Percentiles rank a stretch among this genome's conserved stretches.
Conservation (phyloP, 768 basidiomycete species). For the Chlorophyllum brunneum region DNA sequence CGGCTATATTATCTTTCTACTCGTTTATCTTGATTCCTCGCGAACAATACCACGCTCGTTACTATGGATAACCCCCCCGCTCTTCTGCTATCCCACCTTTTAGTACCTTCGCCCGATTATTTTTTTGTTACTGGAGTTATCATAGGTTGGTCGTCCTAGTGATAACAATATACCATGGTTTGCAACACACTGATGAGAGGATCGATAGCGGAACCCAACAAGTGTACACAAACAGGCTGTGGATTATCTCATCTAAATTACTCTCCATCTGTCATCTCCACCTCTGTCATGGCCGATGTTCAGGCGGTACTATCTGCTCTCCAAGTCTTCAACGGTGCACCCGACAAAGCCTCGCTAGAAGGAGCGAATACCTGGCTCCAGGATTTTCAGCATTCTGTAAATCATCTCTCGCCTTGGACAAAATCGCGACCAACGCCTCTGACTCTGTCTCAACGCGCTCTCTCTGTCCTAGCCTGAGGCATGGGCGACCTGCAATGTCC, state of each 20-base stretch:
- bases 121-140: conserved; percentile 42
- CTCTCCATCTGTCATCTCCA: conserved; percentile 18
- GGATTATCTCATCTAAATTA: conserved; percentile 16
- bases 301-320: conserved; percentile 73
- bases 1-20: conserved; percentile 32
- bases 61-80: conserved; percentile 52
- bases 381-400: conserved; percentile 99
- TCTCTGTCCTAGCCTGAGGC: conserved; percentile 84
- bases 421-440: conserved; percentile 59
- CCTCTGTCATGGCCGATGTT: conserved; percentile 55
- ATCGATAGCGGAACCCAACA: conserved; percentile 16
- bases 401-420: conserved; percentile 71
- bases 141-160: conserved; percentile 30
- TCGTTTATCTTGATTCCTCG: conserved; percentile 45
- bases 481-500: conserved; percentile 92
- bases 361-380: conserved; percentile 93
- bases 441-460: conserved; percentile 56
- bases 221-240: conserved; percentile 9
- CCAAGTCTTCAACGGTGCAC: conserved; percentile 74
- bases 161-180: conserved; percentile 46
- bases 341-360: conserved; percentile 80
- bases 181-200: neutral
- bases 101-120: conserved; percentile 41
- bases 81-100: conserved; percentile 43
- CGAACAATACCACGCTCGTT: conserved; percentile 58